A percentile compares a stretch with the other conserved stretches of the same genome.
phyloP scores from a whole-genome alignment of 805 yeast genomes.

The Wickerhamiella kurtzmanii region DNA sequence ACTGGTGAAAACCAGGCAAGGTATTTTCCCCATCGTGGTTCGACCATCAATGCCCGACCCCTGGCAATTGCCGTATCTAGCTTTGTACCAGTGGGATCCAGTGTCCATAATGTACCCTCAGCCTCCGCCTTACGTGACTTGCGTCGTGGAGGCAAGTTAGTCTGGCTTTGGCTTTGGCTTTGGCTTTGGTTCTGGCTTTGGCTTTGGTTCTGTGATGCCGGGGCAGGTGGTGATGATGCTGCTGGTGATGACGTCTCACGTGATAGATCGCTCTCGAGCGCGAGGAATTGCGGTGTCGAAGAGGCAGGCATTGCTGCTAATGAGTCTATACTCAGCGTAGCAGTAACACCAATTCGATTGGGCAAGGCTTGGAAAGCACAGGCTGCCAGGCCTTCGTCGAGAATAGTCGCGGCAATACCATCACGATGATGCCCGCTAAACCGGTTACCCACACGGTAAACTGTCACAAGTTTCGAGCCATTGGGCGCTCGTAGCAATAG shows the following conservation, averaged over 20 bases:
- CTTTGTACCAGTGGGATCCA: not conserved
- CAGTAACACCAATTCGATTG: conserved; percentile 72
- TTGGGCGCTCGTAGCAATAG: conserved; percentile 6
- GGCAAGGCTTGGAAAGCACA: conserved; percentile 74
- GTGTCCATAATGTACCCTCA: conserved; percentile 5
- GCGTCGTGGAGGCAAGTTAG: conserved; percentile 4
- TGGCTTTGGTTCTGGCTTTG: too few species aligned
- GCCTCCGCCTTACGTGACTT: conserved; percentile 9
- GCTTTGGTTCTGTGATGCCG: too few species aligned
- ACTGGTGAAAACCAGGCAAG: conserved; percentile 1
- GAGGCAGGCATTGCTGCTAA: not conserved
- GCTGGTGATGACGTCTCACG: too few species aligned
- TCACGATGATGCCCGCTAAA: conserved; percentile 53
- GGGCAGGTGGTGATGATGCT: too few species aligned
- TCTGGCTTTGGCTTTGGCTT: too few species aligned
- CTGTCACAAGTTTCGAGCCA: conserved; percentile 6
- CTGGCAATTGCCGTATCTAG: not conserved
- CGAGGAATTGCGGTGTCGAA: not conserved
- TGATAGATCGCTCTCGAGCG: not conserved
- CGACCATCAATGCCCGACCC: conserved; percentile 11
- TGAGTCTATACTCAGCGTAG: conserved; percentile 46
- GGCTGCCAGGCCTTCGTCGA: conserved; percentile 60
- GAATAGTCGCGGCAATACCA: conserved; percentile 61
- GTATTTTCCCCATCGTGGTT: conserved; percentile 17
- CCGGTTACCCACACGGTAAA: conserved; percentile 8